A percentile compares a stretch with the other conserved stretches of the same genome.
These are phyloP conservation scores for Phaeomoniella chlamydospora DNA, from an alignment of 2,329 filamentous ascomycete genomes.

Conservation along the genomic window DNA sequence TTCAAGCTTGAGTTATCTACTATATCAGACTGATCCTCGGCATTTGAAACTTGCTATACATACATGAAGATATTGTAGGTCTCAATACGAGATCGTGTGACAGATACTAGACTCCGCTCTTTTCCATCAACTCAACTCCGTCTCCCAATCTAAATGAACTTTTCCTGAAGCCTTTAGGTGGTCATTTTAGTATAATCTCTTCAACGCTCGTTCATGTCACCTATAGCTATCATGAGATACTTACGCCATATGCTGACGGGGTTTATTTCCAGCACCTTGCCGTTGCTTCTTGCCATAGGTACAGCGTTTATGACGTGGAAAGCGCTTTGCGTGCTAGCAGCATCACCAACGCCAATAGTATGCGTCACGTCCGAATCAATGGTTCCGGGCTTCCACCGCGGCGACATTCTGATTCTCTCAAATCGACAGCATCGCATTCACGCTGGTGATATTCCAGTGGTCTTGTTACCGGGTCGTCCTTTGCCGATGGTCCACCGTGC, in stretches of 20 bases:
- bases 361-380: constrained; percentile 14
- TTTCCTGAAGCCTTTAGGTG: too few species aligned
- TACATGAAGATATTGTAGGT: too few species aligned
- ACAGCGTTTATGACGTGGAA: constrained; percentile 11
- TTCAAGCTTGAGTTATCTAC: too few species aligned
- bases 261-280: neutral
- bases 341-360: constrained; percentile 9
- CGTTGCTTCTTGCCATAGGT: neutral
- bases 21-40: too few species aligned
- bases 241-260: neutral
- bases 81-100: too few species aligned
- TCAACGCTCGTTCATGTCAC: too few species aligned
- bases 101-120: too few species aligned
- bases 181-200: too few species aligned
- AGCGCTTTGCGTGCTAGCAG: constrained; percentile 6
- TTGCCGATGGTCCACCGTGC: constrained; percentile 14
- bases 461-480: constrained; percentile 10
- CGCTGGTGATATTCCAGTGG: constrained; percentile 14
- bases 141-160: too few species aligned
- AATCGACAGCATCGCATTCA: constrained; percentile 6
- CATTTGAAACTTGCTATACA: too few species aligned
- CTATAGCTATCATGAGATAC: too few species aligned
- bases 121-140: too few species aligned
- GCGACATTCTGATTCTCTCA: constrained; percentile 12
- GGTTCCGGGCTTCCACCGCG: constrained; percentile 13